phyloP scores from a whole-genome alignment of 768 basidiomycete genomes.

The Suillus variegatus region DNA sequence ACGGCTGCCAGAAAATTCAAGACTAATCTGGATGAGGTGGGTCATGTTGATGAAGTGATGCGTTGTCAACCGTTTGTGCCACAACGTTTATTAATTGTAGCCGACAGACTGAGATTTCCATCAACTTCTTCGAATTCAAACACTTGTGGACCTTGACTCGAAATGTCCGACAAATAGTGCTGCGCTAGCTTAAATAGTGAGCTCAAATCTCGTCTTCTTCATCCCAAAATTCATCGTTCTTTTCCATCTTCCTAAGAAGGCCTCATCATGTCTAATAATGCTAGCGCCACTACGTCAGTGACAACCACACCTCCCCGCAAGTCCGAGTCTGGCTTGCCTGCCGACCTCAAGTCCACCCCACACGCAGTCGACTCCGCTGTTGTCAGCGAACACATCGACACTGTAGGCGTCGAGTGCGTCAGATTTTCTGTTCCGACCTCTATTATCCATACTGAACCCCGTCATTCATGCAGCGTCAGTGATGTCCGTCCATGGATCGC shows the following conservation, averaged over 20 bases:
- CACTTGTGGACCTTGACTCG: not conserved
- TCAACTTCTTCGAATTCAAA: not conserved
- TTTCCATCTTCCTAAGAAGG: not conserved
- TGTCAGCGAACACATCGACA: not conserved
- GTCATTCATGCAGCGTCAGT: not conserved
- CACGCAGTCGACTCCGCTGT: not conserved
- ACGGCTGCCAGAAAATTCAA: no score
- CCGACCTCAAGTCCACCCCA: slow-evolving; percentile 3
- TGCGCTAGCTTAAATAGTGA: not conserved
- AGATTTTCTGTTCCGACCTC: not conserved
- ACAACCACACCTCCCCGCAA: not conserved
- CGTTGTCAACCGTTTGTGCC: not conserved
- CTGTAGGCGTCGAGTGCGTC: not conserved
- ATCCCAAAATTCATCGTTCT: not conserved
- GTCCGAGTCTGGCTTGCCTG: not conserved
- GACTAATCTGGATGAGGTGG: no score
- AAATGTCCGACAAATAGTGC: not conserved
- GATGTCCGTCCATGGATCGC: slow-evolving; percentile 1
- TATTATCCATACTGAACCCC: not conserved
- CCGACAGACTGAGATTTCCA: not conserved
- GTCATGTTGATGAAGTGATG: not conserved
- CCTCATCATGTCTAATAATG: not conserved
- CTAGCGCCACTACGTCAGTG: not conserved
- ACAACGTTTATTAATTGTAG: not conserved
- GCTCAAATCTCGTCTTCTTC: not conserved